These are phyloP conservation scores for Davidsoniella neocaledoniae DNA, from an alignment of 2,329 filamentous ascomycete genomes.

Conservation along the genomic window DNA sequence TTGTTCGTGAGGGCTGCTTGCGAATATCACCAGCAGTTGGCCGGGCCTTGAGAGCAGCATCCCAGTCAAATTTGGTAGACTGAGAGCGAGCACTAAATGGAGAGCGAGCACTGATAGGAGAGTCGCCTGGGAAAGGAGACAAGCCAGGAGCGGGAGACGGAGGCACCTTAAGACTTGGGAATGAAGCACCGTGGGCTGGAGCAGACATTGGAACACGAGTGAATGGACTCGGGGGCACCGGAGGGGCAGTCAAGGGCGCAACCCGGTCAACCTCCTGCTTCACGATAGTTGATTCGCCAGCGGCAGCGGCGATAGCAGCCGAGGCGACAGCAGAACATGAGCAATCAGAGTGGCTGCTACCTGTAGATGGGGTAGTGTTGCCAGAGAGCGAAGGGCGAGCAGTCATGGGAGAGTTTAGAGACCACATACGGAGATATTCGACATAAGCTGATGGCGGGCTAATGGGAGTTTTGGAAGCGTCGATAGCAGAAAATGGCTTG, in stretches of 20 bases:
- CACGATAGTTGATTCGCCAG: slow-evolving; percentile 15
- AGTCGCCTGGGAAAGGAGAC: slow-evolving; percentile 30
- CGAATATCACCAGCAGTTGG: slow-evolving; percentile 40
- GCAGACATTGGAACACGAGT: slow-evolving; percentile 40
- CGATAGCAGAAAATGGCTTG: slow-evolving; percentile 24
- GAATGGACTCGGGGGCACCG: slow-evolving; percentile 33
- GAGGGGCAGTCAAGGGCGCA: slow-evolving; percentile 20
- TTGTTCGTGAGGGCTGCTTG: slow-evolving; percentile 38
- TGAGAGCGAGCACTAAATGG: slow-evolving; percentile 54
- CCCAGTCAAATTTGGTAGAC: slow-evolving; percentile 65
- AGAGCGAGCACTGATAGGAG: slow-evolving; percentile 33
- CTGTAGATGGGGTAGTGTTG: slow-evolving; percentile 29
- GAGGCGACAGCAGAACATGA: slow-evolving; percentile 35
- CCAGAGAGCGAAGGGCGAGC: slow-evolving; percentile 32
- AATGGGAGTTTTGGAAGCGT: slow-evolving; percentile 72
- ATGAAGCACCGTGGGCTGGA: slow-evolving; percentile 41
- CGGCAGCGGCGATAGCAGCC: slow-evolving; percentile 15
- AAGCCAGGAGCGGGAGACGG: slow-evolving; percentile 54
- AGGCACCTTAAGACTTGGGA: slow-evolving; percentile 58
- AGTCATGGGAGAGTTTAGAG: slow-evolving; percentile 51
- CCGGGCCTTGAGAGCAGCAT: slow-evolving; percentile 45
- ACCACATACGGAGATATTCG: slow-evolving; percentile 78
- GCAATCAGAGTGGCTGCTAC: slow-evolving; percentile 36
- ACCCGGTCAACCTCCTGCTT: slow-evolving; percentile 19
- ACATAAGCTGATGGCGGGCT: slow-evolving; percentile 80